Percentiles rank a stretch among this genome's conserved stretches.
Conservation (phyloP, 2,329 filamentous ascomycete species). For the Alternaria longipes region DNA sequence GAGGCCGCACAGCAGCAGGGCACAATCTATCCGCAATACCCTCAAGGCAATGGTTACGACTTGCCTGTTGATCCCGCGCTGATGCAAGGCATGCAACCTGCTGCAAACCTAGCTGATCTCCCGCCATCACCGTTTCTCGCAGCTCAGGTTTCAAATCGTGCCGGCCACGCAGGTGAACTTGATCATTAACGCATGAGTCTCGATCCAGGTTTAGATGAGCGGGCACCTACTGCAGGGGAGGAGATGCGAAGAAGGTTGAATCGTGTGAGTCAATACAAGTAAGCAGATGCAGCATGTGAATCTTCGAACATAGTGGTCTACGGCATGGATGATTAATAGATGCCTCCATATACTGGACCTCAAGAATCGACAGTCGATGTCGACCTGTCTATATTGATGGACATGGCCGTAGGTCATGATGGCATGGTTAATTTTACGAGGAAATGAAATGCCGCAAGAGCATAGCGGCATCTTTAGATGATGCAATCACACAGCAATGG, state of each 20-base stretch:
- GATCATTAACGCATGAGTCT: conserved; percentile 16
- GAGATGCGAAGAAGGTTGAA: conserved; percentile 38
- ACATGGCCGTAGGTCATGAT: background rate
- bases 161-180: conserved; percentile 20
- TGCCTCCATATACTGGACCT: background rate
- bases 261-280: conserved; percentile 13
- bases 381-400: background rate
- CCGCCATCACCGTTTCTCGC: conserved; percentile 48
- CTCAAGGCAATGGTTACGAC: conserved; percentile 57
- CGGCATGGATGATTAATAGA: background rate
- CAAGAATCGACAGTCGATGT: background rate
- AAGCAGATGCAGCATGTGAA: background rate
- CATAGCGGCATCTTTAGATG: background rate
- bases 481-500: background rate
- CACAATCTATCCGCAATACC: conserved; percentile 34
- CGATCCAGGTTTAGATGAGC: conserved; percentile 14
- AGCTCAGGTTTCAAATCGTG: conserved; percentile 24
- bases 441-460: background rate
- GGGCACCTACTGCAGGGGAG: conserved; percentile 32
- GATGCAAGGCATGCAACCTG: conserved; percentile 55
- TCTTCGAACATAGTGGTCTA: background rate
- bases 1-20: conserved; percentile 42
- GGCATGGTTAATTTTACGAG: background rate
- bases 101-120: conserved; percentile 37
- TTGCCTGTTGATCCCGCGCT: conserved; percentile 70